These are phyloP conservation scores for Umbilicus rupestris DNA, from an alignment of 164 flowering plant genomes.

Conservation along the genomic window DNA sequence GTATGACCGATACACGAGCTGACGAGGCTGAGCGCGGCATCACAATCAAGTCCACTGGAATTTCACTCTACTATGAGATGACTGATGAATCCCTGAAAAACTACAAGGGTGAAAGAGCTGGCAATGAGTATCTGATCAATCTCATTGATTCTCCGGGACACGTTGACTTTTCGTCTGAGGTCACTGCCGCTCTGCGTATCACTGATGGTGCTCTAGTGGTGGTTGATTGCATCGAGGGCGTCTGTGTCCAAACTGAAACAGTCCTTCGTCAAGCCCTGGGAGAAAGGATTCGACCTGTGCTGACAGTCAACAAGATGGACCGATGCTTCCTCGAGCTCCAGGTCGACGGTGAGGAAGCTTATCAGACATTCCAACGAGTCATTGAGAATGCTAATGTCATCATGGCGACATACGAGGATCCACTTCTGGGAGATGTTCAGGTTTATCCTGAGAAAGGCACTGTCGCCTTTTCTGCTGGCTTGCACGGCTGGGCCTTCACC, in stretches of 20 bases:
- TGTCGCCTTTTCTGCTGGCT: not conserved
- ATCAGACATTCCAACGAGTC: not conserved
- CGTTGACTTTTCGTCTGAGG: conserved; percentile 4
- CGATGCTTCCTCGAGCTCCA: not conserved
- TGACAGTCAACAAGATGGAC: not conserved
- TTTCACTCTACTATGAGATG: conserved; percentile 1
- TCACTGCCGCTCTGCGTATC: not conserved
- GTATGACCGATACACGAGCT: conserved; percentile 2
- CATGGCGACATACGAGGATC: not conserved
- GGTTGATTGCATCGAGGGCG: not conserved
- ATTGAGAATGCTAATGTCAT: not conserved
- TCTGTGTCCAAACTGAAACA: not conserved
- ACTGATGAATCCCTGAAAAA: not conserved
- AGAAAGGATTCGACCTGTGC: not conserved
- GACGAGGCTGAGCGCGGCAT: not conserved
- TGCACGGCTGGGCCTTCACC: not conserved
- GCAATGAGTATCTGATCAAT: conserved; percentile 1
- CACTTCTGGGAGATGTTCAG: not conserved
- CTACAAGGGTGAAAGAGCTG: not conserved
- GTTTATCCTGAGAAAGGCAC: not conserved
- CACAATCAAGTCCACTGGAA: conserved; percentile 6
- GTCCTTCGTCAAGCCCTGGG: conserved; percentile 1
- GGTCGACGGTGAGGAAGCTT: not conserved
- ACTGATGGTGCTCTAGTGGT: conserved; percentile 6
- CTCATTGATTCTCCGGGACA: not conserved